Conservation (phyloP, 2,329 filamentous ascomycete genomes). For the Colletotrichum sp. region DNA sequence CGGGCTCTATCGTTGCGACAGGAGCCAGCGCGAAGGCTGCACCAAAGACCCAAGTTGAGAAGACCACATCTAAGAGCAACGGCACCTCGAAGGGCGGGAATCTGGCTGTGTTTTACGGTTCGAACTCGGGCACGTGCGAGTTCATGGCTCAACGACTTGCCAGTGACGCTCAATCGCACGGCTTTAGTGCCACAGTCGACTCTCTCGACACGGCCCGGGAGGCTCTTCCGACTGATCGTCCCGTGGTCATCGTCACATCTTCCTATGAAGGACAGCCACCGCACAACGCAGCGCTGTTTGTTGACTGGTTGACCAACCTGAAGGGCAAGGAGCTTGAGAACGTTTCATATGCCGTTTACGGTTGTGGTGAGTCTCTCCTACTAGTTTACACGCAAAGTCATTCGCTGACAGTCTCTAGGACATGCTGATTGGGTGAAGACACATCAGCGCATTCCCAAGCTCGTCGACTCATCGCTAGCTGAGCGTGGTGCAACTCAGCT, state of each 20-base stretch:
- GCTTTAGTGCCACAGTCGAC: slow-evolving; percentile 58
- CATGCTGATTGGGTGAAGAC: slow-evolving; percentile 63
- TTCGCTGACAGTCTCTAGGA: background rate
- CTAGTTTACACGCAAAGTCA: accelerated
- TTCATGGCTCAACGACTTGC: slow-evolving; percentile 66
- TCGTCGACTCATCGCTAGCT: slow-evolving; percentile 60
- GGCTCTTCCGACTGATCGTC: slow-evolving; percentile 59
- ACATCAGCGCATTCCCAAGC: slow-evolving; percentile 70
- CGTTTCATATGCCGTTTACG: slow-evolving; percentile 69
- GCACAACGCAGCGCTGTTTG: slow-evolving; percentile 71
- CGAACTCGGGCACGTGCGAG: slow-evolving; percentile 75
- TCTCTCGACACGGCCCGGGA: slow-evolving; percentile 63
- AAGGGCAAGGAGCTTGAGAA: slow-evolving; percentile 53
- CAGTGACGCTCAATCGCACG: slow-evolving; percentile 56
- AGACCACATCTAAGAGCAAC: background rate
- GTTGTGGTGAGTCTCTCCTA: slow-evolving; percentile 51
- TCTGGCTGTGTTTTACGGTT: slow-evolving; percentile 70
- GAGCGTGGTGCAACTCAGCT: slow-evolving; percentile 39
- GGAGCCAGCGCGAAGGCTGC: background rate
- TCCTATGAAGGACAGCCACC: slow-evolving; percentile 75
- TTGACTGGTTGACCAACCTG: slow-evolving; percentile 63
- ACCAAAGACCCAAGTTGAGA: background rate
- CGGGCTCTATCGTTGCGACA: slow-evolving; percentile 30
- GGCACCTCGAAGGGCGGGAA: slow-evolving; percentile 28
- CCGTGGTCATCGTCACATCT: slow-evolving; percentile 67